Percentiles rank a stretch among this genome's conserved stretches.
Evolutionary conservation across 108 stramenopile species (phyloP).

Genomic region (Hondaea fermentalgiana): DNA sequence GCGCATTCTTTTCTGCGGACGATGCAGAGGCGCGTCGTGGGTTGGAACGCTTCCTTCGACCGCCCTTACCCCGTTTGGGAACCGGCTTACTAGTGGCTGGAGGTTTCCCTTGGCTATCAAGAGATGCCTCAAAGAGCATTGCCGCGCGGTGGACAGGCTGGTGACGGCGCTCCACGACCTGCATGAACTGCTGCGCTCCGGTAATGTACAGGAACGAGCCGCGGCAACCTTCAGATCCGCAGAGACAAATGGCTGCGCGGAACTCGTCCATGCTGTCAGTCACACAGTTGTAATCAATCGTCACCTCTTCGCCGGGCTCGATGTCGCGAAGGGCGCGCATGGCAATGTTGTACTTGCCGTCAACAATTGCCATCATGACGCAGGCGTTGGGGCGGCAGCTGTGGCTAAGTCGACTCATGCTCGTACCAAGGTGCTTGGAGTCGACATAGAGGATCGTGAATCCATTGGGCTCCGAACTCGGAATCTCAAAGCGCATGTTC

Average conservation of each 20-base stretch:
- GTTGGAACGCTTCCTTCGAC: too few species aligned
- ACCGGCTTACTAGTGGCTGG: not conserved
- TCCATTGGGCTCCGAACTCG: conserved; percentile 64
- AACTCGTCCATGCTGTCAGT: conserved; percentile 12
- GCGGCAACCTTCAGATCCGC: conserved; percentile 10
- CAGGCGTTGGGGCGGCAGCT: conserved; percentile 86
- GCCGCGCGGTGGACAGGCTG: not conserved
- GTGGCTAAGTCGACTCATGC: conserved; percentile 90
- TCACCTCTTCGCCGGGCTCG: conserved; percentile 76
- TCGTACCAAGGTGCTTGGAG: conserved; percentile 77
- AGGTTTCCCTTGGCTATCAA: not conserved
- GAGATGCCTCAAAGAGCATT: conserved; percentile 2
- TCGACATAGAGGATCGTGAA: conserved; percentile 62
- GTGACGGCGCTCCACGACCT: not conserved
- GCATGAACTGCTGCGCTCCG: conserved; percentile 16
- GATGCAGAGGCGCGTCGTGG: too few species aligned
- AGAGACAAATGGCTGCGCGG: conserved; percentile 7
- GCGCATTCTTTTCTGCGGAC: too few species aligned
- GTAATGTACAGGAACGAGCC: conserved; percentile 5
- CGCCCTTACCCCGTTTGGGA: too few species aligned
- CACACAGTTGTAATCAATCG: conserved; percentile 89
- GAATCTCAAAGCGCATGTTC: conserved; percentile 79
- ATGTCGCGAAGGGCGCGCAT: conserved; percentile 78
- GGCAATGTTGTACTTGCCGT: conserved; percentile 63
- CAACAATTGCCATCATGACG: conserved; percentile 68